A percentile compares a stretch with the other conserved stretches of the same genome.
These are phyloP conservation scores for Aspergillus bombycis DNA, from an alignment of 2,329 filamentous ascomycete genomes.

Conservation along the genomic window DNA sequence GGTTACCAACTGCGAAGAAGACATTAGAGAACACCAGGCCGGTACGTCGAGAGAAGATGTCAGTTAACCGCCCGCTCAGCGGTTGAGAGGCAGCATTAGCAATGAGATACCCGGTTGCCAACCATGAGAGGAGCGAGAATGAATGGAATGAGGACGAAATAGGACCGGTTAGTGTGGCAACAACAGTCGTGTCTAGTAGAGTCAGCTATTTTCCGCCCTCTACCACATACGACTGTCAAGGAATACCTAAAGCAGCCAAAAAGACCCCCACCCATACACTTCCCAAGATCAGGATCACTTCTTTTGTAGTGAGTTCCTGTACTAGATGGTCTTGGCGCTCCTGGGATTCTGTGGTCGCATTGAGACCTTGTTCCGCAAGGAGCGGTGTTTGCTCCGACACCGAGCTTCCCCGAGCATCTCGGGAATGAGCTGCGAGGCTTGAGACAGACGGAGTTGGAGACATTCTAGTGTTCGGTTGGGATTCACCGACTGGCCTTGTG, in stretches of 20 bases:
- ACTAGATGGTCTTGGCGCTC: constrained; percentile 28
- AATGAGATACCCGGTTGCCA: constrained; percentile 84
- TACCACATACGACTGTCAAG: background rate
- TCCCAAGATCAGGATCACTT: constrained; percentile 53
- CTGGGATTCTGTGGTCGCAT: constrained; percentile 11
- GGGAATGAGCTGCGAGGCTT: constrained; percentile 2
- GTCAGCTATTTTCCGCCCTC: constrained; percentile 2
- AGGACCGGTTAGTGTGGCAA: constrained; percentile 80
- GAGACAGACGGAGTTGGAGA: constrained; percentile 12
- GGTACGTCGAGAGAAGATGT: constrained; percentile 80
- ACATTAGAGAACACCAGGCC: constrained; percentile 79
- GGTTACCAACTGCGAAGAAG: constrained; percentile 77
- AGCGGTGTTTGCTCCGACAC: constrained; percentile 38
- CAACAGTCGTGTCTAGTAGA: constrained; percentile 71
- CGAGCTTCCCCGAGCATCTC: constrained; percentile 5
- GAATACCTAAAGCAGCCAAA: constrained; percentile 57
- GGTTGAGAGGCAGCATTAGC: constrained; percentile 86
- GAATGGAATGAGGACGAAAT: constrained; percentile 84
- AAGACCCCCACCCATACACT: constrained; percentile 59
- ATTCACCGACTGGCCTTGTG: background rate
- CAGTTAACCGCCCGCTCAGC: constrained; percentile 80
- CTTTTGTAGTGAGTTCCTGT: constrained; percentile 52
- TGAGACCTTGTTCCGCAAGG: constrained; percentile 25
- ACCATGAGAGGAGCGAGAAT: constrained; percentile 80
- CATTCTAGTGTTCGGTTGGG: constrained; percentile 10